Evolutionary conservation across 352 stramenopile species (phyloP).

Genomic region (Phytophthora brassicae): DNA sequence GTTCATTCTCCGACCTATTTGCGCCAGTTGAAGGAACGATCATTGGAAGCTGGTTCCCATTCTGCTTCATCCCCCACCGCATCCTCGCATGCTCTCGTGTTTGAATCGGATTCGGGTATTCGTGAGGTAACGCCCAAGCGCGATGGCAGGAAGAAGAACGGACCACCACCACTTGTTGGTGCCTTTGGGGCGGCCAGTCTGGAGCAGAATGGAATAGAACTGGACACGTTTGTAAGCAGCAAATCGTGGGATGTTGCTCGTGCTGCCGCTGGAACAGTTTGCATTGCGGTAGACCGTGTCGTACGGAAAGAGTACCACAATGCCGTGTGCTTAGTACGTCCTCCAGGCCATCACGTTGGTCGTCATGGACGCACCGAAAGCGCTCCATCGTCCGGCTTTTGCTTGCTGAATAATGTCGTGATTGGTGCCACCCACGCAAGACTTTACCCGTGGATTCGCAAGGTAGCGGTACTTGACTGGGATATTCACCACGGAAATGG

Average conservation of each 20-base stretch:
- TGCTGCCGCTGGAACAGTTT: conserved; percentile 77
- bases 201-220: conserved; percentile 60
- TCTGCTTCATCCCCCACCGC: conserved; percentile 37
- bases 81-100: conserved; percentile 58
- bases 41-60: conserved; percentile 52
- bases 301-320: conserved; percentile 79
- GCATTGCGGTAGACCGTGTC: conserved; percentile 79
- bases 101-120: conserved; percentile 77
- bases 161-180: conserved; percentile 49
- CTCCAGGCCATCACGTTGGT: conserved; percentile 92
- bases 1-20: conserved; percentile 86
- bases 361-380: conserved; percentile 71
- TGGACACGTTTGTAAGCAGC: conserved; percentile 87
- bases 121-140: conserved; percentile 42
- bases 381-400: conserved; percentile 93
- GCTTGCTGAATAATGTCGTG: conserved; percentile 98
- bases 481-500: conserved; percentile 99
- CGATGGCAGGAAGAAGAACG: conserved; percentile 35
- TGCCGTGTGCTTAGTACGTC: conserved; percentile 87
- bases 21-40: conserved; percentile 67
- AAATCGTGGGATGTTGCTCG: conserved; percentile 85
- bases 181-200: conserved; percentile 73
- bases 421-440: conserved; percentile 98
- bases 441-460: conserved; percentile 88
- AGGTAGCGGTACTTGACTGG: conserved; percentile 98